Evolutionary conservation across 441 rosid species (phyloP), one percentile per base, ranked within the genome.

Genomic region (Mallotus repandus): DNA sequence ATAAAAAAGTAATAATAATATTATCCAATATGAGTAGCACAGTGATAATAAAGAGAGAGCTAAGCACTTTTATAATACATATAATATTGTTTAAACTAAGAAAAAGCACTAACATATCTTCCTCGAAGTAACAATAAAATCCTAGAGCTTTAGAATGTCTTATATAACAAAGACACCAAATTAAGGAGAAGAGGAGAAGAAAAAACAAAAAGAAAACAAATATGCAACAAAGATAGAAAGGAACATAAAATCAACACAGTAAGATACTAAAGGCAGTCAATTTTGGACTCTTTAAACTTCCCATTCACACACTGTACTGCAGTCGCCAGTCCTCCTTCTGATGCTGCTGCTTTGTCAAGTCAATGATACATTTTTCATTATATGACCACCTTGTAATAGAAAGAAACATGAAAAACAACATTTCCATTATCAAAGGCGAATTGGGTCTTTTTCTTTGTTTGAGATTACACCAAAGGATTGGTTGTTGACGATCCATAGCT

Each of bases 401-500:
- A 61, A 72, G 53, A 68, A 70, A 53, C 43, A 74, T 18, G 35
- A 63, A 70, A 61, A 69, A 63, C 15, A 16, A 59, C 69, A 43
- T 73, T 66, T 63, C 74, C 72, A 60, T 54, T n/a, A 54, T 11
- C 65, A 54, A 69, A 73, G 75, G 82, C 19, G 50, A 46, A 64
- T 46, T 16, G 66, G 63, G 25, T 57, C 35, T 35, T 48, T 48
- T 48, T 48, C 14, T 50, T 11, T 60, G 4, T 15, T 46, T 41
- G 25, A 41, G 50, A 71, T 84, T 73, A 91, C 79, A 89, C 86
- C 77, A 91, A 72, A 43, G 86, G 85, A 82, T 89, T 93, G 71
- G 91, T 75, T 13, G 91, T 70, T 62, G 96, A 86, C 8, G 91
- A 69, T 72, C 89, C 91, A 72, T 87, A 89, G 12, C 89, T 86